phyloP scores from a whole-genome alignment of 2,329 filamentous ascomycete genomes.

The Dryadomyces quercus-mongolicae region DNA sequence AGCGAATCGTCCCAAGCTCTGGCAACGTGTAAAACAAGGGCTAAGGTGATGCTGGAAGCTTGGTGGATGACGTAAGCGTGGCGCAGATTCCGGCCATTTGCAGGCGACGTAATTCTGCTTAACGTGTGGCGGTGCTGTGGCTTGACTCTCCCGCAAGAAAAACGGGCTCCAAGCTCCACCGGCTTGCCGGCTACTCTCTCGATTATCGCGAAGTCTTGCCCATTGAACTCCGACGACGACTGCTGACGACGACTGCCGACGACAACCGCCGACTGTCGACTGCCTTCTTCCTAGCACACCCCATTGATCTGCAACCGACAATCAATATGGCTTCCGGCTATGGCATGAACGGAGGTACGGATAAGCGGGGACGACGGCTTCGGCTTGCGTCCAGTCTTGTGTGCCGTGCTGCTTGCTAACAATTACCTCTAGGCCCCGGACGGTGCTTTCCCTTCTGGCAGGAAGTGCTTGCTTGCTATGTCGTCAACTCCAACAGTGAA shows the following conservation, averaged over 20 bases:
- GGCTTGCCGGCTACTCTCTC: not conserved
- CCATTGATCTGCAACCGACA: slow-evolving; percentile 9
- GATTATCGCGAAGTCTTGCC: not conserved
- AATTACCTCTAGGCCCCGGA: slow-evolving; percentile 39
- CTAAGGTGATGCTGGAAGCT: not conserved
- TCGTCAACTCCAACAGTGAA: slow-evolving; percentile 76
- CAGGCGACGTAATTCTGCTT: slow-evolving; percentile 12
- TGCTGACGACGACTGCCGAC: not conserved
- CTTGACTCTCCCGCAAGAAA: not conserved
- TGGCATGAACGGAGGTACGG: slow-evolving; percentile 66
- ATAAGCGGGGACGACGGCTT: no score
- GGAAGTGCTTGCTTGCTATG: slow-evolving; percentile 96
- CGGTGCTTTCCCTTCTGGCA: slow-evolving; percentile 99
- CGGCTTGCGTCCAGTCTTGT: no score
- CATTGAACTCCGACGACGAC: not conserved
- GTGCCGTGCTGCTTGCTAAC: no score
- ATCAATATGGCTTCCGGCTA: slow-evolving; percentile 66
- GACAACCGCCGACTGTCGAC: not conserved
- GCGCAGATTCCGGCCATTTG: slow-evolving; percentile 8
- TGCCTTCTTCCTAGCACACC: not conserved
- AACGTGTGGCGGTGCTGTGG: slow-evolving; percentile 11
- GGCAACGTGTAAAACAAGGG: no score
- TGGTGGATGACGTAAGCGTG: not conserved
- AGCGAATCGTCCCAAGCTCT: not conserved
- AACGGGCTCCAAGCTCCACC: no score